Evolutionary conservation across 495 filamentous ascomycete genomes (phyloP), one percentile per base, ranked within the genome.

Genomic region (Neurospora sp.): DNA sequence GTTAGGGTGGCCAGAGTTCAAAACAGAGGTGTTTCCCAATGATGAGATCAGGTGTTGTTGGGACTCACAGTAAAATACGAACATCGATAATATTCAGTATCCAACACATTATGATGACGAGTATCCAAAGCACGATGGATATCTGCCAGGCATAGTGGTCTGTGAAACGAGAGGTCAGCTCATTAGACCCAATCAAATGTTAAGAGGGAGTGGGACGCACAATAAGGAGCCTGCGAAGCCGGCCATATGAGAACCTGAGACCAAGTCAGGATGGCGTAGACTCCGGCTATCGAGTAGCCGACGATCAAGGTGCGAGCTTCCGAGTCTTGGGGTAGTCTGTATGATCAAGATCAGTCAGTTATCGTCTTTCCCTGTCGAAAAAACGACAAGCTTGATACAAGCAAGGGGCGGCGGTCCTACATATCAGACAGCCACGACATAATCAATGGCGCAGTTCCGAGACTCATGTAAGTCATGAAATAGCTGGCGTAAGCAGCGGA

Each of bases 171-270:
- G 35, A 9, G 42, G 7, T 42, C 27, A 3, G n/a, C 42, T 35
- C 3, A 18, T 61, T 4, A 16, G 40, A 37, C 27, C 42, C 22
- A 75, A n/a, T 39, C 8, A 35, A 10, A 22, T 10, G 20, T 40
- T 0, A 4, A 31, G 37, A 31, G 45, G 45, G 12, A 39, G 18
- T 31, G 16, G 1, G 8, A 76, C 79, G 14, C 74, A 83, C 82
- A 83, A 39, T 81, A 81, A 27, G 82, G 82, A 7, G 82, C 82
- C 70, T 83, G 77, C 9, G 78, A 76, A 16, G 82, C 82, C 2
- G 82, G 82, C 82, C 82, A 83, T n/a, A 83, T 77, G 5, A 83
- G 78, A 2, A 83, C 82, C 69, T 83, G 82, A 7, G 79, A 81
- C 82, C 82, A 83, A 0, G 82, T 77, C 18, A 82, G 75, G 4